phyloP scores from a whole-genome alignment of 768 basidiomycete genomes.

The Auricularia cornea region DNA sequence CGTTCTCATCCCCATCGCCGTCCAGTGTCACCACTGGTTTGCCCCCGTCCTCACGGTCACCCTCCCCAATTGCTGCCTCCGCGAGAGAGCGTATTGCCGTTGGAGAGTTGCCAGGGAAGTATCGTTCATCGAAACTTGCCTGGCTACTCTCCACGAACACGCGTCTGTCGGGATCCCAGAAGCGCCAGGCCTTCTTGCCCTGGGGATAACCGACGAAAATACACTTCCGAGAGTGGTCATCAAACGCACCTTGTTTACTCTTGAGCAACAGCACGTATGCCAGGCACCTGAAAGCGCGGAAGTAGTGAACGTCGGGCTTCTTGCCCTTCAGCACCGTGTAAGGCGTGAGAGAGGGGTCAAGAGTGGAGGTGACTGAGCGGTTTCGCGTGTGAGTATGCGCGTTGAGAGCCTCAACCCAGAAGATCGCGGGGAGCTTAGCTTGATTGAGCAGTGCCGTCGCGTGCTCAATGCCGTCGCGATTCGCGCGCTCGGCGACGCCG shows the following conservation, averaged over 20 bases:
- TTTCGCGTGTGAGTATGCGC: slow-evolving; percentile 6
- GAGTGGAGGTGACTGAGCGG: slow-evolving; percentile 3
- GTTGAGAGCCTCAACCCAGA: background rate
- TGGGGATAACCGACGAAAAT: slow-evolving; percentile 31
- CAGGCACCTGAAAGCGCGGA: slow-evolving; percentile 15
- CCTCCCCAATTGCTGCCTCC: no score
- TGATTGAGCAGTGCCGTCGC: background rate
- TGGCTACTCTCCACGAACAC: slow-evolving; percentile 20
- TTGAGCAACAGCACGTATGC: slow-evolving; percentile 12
- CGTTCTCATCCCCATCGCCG: no score
- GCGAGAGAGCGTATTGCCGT: no score
- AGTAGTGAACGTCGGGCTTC: no score
- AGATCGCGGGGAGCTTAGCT: background rate
- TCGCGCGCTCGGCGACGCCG: background rate
- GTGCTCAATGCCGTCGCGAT: background rate
- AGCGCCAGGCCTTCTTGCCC: slow-evolving; percentile 24
- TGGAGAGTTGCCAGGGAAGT: no score
- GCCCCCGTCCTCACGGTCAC: no score
- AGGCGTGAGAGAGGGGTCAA: slow-evolving; percentile 7
- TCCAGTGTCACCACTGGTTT: no score
- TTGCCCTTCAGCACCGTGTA: slow-evolving; percentile 6
- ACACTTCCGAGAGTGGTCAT: no score
- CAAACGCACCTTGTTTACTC: no score
- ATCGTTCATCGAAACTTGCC: slow-evolving; percentile 26
- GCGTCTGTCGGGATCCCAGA: slow-evolving; percentile 25